phyloP scores from a whole-genome alignment of 2,329 filamentous ascomycete genomes.

The Lecanosticta acicola region DNA sequence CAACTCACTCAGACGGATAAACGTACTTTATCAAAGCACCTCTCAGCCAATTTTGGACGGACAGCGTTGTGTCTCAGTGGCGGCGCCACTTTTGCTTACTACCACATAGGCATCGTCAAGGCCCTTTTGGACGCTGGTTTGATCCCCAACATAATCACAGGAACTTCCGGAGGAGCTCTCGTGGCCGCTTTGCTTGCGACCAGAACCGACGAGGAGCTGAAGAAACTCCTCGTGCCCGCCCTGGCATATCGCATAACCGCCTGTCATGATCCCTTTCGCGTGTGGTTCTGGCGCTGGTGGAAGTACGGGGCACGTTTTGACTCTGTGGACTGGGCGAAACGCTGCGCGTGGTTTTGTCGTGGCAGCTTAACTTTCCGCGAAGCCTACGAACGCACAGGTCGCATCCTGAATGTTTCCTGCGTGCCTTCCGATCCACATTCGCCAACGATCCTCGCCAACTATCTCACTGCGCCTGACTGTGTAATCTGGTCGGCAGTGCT shows the following conservation, averaged over 20 bases:
- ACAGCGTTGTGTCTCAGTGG: conserved; percentile 91
- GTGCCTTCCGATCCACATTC: conserved; percentile 94
- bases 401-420: conserved; percentile 92
- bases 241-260: conserved; percentile 80
- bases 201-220: conserved; percentile 84
- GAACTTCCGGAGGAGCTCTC: conserved; percentile 88
- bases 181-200: conserved; percentile 84
- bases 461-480: conserved; percentile 89
- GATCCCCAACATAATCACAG: conserved; percentile 89
- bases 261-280: conserved; percentile 69
- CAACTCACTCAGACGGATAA: conserved; percentile 69
- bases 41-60: conserved; percentile 84
- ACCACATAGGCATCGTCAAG: conserved; percentile 89
- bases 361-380: conserved; percentile 93
- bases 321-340: conserved; percentile 80
- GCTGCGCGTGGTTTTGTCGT: conserved; percentile 81
- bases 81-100: conserved; percentile 91
- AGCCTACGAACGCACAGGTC: conserved; percentile 86
- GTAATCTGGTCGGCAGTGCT: conserved; percentile 97
- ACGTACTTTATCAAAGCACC: conserved; percentile 74
- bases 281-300: conserved; percentile 83
- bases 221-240: conserved; percentile 75
- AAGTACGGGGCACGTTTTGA: conserved; percentile 90
- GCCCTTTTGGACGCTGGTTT: conserved; percentile 80
- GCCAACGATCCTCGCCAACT: conserved; percentile 87